Evolutionary conservation across 768 basidiomycete species (phyloP).

Genomic region (Rubroboletus satanas): DNA sequence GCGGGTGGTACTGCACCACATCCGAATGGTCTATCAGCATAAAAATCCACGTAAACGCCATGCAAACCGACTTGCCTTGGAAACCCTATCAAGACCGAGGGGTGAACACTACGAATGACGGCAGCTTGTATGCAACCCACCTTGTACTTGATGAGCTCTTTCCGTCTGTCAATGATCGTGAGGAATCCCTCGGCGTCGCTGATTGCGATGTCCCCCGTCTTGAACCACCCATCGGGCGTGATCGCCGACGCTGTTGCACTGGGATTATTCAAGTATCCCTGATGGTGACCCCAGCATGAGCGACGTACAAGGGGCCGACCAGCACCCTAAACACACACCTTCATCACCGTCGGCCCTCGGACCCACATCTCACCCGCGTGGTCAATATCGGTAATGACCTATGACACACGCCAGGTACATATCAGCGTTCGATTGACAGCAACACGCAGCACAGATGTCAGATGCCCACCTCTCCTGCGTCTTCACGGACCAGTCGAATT

Average conservation of each 20-base stretch:
- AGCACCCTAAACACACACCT: constrained; percentile 38
- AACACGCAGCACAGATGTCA: too few species aligned
- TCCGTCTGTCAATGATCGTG: constrained; percentile 68
- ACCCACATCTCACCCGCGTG: constrained; percentile 81
- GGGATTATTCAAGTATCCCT: constrained; percentile 76
- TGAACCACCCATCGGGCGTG: constrained; percentile 77
- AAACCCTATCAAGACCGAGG: constrained; percentile 47
- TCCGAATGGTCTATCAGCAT: neutral
- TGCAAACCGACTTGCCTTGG: constrained; percentile 48
- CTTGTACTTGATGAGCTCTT: constrained; percentile 78
- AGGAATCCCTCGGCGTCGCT: constrained; percentile 69
- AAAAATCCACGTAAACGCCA: neutral
- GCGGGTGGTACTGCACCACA: constrained; percentile 68
- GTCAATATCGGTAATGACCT: constrained; percentile 27
- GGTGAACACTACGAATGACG: too few species aligned
- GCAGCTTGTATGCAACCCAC: constrained; percentile 28
- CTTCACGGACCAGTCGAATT: constrained; percentile 64
- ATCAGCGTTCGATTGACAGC: neutral
- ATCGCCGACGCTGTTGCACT: constrained; percentile 67
- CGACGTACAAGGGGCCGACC: neutral
- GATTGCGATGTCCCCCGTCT: constrained; percentile 79
- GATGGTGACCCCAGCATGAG: neutral
- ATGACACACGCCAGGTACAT: neutral
- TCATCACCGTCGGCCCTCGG: constrained; percentile 76
- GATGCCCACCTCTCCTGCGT: constrained; percentile 42